Evolutionary conservation across 2,329 filamentous ascomycete genomes (phyloP).

Genomic region (Beauveria varroae): DNA sequence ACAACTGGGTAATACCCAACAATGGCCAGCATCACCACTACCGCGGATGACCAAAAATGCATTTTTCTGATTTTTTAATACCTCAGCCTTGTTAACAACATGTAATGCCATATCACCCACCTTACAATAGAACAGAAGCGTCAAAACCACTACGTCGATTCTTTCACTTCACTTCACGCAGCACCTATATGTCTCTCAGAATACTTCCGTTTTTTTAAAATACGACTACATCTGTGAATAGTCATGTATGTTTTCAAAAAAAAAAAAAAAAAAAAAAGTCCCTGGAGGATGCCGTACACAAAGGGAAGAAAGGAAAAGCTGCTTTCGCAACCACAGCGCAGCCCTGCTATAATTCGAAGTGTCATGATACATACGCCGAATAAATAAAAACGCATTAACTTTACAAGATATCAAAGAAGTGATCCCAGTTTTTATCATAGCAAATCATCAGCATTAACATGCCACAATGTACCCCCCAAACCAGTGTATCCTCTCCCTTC

Average conservation of each 20-base stretch:
- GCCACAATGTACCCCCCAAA: not conserved
- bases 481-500: not conserved
- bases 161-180: not conserved
- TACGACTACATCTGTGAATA: no score
- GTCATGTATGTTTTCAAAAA: no score
- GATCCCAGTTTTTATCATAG: not conserved
- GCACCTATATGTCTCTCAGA: not conserved
- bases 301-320: no score
- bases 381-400: not conserved
- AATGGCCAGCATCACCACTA: conserved; percentile 8
- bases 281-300: no score
- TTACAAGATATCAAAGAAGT: not conserved
- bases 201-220: no score
- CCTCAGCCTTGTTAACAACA: not conserved
- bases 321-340: no score
- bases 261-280: no score
- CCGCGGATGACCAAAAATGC: conserved; percentile 8
- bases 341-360: not conserved
- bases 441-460: not conserved
- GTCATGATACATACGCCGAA: not conserved
- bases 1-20: conserved; percentile 70
- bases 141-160: not conserved
- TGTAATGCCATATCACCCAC: not conserved
- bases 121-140: not conserved
- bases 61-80: not conserved